Conservation (phyloP, 495 filamentous ascomycete species). For the Acidomyces sp. region DNA sequence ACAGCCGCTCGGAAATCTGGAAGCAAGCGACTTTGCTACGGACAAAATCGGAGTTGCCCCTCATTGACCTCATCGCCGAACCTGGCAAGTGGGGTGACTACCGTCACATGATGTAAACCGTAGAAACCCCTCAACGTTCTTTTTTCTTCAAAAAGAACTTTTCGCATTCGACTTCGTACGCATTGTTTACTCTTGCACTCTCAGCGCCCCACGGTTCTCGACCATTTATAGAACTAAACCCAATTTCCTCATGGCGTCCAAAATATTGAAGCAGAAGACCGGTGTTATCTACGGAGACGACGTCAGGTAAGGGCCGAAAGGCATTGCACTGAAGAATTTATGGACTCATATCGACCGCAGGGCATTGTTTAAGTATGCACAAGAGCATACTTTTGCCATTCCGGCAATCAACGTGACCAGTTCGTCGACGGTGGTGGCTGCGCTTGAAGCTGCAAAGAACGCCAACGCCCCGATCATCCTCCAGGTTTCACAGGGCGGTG, state of each 20-base stretch:
- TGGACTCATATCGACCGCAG: slow-evolving; percentile 21
- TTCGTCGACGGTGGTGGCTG: slow-evolving; percentile 72
- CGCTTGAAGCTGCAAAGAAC: slow-evolving; percentile 88
- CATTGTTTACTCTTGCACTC: too few species aligned
- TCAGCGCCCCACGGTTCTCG: not conserved
- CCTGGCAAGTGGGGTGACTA: too few species aligned
- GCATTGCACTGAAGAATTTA: not conserved
- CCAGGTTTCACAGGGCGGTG: slow-evolving; percentile 85
- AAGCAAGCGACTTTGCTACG: too few species aligned
- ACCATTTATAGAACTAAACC: not conserved
- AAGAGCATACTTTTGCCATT: slow-evolving; percentile 76
- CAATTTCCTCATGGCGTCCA: not conserved
- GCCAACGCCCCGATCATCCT: slow-evolving; percentile 77
- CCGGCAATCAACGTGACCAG: slow-evolving; percentile 93
- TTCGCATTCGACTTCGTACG: not conserved
- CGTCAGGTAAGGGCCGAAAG: not conserved
- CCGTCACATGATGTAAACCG: too few species aligned
- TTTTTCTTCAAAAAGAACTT: too few species aligned
- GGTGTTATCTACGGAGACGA: slow-evolving; percentile 74
- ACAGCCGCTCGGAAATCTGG: too few species aligned
- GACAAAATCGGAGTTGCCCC: too few species aligned
- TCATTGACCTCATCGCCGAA: too few species aligned
- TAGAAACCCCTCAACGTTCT: too few species aligned
- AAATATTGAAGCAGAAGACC: slow-evolving; percentile 55
- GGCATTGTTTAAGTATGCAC: slow-evolving; percentile 67